These are phyloP conservation scores for Nicotiana knightiana DNA, from an alignment of 257 asterid species.

Conservation along the genomic window DNA sequence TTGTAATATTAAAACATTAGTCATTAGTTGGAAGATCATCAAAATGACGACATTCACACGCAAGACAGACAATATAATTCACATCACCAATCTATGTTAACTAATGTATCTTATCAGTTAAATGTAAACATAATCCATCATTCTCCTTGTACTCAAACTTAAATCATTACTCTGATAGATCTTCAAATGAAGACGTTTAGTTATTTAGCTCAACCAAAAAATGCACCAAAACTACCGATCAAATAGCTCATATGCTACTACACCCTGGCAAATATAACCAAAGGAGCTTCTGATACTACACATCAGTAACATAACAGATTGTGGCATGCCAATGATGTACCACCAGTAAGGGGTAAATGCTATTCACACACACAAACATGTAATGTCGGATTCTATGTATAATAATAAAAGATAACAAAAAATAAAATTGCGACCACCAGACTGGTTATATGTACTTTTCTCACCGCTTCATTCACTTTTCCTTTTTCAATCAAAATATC, in stretches of 20 bases:
- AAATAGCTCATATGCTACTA: background rate
- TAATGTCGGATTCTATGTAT: background rate
- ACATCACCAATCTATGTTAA: background rate
- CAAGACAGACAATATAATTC: background rate
- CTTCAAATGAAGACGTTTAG: background rate
- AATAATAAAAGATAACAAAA: background rate
- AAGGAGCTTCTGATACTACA: background rate
- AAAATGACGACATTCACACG: background rate
- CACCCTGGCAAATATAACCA: background rate
- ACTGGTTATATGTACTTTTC: background rate
- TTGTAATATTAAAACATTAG: background rate
- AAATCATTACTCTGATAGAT: background rate
- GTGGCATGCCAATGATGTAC: background rate
- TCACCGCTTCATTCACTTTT: background rate
- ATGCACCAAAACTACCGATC: background rate
- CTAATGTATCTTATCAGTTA: background rate
- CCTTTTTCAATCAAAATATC: background rate
- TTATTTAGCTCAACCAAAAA: background rate
- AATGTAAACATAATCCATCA: background rate
- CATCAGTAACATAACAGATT: background rate
- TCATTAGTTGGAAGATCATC: background rate
- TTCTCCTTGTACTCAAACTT: background rate
- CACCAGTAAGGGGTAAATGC: background rate
- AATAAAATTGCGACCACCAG: background rate
- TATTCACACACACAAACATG: background rate